Evolutionary conservation across 2,329 filamentous ascomycete genomes (phyloP), one percentile per base, ranked within the genome.

Genomic region (Bipolaris gigantea): DNA sequence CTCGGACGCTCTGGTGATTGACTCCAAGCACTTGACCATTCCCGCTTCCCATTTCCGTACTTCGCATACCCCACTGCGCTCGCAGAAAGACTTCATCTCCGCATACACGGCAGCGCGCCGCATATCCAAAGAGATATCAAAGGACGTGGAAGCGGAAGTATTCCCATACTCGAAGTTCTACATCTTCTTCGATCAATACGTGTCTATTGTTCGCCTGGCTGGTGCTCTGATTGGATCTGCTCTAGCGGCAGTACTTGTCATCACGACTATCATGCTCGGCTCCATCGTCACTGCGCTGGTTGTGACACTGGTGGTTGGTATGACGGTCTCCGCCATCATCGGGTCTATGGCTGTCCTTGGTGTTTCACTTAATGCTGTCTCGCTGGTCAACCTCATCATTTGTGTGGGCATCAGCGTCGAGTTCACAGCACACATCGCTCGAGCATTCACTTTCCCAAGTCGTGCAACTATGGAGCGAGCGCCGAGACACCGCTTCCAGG

Each of bases 161-260:
- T 99, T 99, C 81, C 91, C 94, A 0, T 99, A 99, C 78, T 95
- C 90, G 64, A 88, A 97, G 56, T 96, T 96, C 74, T 99, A 99
- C 79, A 92, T 99, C 73, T 99, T 97, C 83, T 99, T 99, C 73
- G 94, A 99, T 72, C 94, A 97, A 73, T 99, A 99, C 70, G 83
- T 90, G 5, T 85, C 84, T 53, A 97, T 99, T 57, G 85, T 96
- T 18, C 81, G 83, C 10, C 81, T 97, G 4, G 92, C 93, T 0
- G 88, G 83, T 0, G 85, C 88, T 0, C 84, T 99, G 1, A 83
- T 99, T 27, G 88, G 89, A 36, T 89, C 90, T 3, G 93, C 92
- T 0, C 80, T 97, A 13, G 90, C 83, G 23, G 89, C 96, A 61
- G 96, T 97, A 55, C 88, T 97, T 54, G 71, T 89, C 55, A 83